phyloP scores from a whole-genome alignment of 208 protist species.

The Acanthamoeba royreba region DNA sequence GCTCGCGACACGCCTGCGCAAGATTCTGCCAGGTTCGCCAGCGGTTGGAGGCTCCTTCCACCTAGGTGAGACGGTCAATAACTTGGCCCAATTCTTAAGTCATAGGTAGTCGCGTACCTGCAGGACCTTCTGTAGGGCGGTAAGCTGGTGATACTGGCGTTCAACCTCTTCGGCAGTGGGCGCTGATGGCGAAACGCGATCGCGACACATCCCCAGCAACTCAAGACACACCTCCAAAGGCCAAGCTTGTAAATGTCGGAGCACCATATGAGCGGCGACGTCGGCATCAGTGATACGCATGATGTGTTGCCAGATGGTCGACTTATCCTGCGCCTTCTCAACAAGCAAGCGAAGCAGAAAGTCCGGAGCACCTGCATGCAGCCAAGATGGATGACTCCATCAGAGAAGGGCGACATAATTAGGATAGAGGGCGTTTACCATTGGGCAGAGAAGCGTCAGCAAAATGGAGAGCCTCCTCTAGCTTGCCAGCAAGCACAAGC shows the following conservation, averaged over 20 bases:
- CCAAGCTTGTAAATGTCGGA: not conserved
- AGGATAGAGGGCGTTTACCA: too few species aligned
- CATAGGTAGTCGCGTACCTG: not conserved
- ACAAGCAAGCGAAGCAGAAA: not conserved
- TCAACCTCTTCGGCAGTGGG: not conserved
- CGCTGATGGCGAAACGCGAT: not conserved
- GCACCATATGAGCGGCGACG: not conserved
- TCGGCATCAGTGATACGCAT: not conserved
- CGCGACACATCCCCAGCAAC: not conserved
- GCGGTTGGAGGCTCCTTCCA: not conserved
- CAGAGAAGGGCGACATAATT: too few species aligned
- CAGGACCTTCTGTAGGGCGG: not conserved
- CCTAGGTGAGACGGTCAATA: not conserved
- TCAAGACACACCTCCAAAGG: not conserved
- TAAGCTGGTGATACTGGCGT: not conserved
- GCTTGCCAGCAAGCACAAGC: not conserved
- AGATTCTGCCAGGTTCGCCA: not conserved
- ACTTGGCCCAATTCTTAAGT: not conserved
- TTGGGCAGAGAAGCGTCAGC: not conserved
- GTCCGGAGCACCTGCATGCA: not conserved
- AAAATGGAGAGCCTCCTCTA: not conserved
- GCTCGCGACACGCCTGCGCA: not conserved
- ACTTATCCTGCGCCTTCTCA: not conserved
- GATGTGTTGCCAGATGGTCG: not conserved
- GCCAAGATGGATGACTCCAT: too few species aligned